Percentiles rank a stretch among this genome's conserved stretches.
Conservation (phyloP, 148 eudicot species). For the Rhododendron kiyosumense region DNA sequence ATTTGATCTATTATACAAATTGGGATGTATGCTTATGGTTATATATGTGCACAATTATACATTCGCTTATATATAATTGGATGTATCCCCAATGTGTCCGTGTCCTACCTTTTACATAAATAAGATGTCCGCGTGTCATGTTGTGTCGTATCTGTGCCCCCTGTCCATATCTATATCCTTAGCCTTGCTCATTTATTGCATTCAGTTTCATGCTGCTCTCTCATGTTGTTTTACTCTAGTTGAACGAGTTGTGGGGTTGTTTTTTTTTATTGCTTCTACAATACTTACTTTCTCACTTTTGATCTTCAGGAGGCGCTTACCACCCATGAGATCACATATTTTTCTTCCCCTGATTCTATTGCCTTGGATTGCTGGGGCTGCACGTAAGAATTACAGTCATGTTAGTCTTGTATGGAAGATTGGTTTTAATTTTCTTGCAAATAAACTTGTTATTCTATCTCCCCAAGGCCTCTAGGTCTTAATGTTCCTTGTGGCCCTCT, state of each 20-base stretch:
- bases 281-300: background rate
- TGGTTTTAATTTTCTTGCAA: background rate
- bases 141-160: background rate
- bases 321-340: slow-evolving; percentile 63
- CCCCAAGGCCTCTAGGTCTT: background rate
- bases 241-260: background rate
- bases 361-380: slow-evolving; percentile 77
- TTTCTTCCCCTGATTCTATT: slow-evolving; percentile 62
- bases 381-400: slow-evolving; percentile 43
- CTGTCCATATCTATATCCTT: background rate
- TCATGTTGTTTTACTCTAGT: background rate
- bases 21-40: background rate
- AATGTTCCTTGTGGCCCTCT: background rate
- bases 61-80: background rate
- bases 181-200: background rate
- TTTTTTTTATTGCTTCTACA: background rate
- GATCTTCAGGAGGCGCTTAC: slow-evolving; percentile 72
- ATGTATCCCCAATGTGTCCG: background rate
- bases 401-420: background rate
- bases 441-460: background rate
- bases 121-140: background rate
- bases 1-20: background rate
- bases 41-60: background rate
- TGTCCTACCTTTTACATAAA: background rate
- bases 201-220: background rate